phyloP scores from a whole-genome alignment of 805 yeast genomes.

The Metschnikowia hibisci region DNA sequence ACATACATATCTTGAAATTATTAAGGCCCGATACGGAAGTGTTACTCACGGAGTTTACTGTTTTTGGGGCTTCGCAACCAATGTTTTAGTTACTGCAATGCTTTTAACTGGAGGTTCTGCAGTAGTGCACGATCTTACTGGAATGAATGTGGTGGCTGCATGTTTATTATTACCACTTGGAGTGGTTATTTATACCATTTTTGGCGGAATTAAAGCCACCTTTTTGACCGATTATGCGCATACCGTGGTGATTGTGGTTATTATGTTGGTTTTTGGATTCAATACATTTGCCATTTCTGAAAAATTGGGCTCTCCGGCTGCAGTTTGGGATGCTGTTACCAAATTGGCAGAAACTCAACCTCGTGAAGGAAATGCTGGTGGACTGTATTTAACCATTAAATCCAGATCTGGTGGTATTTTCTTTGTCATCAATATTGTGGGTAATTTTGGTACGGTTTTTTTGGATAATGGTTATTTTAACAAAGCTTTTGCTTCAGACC shows the following conservation, averaged over 20 bases:
- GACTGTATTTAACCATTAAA: constrained; percentile 84
- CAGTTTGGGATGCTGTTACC: constrained; percentile 70
- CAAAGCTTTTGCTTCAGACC: constrained; percentile 82
- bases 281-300: constrained; percentile 69
- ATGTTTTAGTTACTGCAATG: constrained; percentile 90
- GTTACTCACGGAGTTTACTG: constrained; percentile 64
- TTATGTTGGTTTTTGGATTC: constrained; percentile 78
- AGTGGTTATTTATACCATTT: constrained; percentile 44
- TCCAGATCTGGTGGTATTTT: constrained; percentile 85
- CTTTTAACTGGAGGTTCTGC: constrained; percentile 88
- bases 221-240: constrained; percentile 44
- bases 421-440: constrained; percentile 80
- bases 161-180: constrained; percentile 82
- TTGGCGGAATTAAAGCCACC: constrained; percentile 46
- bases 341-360: constrained; percentile 60
- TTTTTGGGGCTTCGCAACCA: constrained; percentile 83
- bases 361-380: constrained; percentile 73
- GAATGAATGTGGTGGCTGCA: constrained; percentile 78
- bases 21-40: constrained; percentile 77
- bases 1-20: constrained; percentile 85
- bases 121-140: constrained; percentile 73
- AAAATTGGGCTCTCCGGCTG: constrained; percentile 75
- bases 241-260: constrained; percentile 60
- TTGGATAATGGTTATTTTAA: constrained; percentile 86
- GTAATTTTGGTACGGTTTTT: constrained; percentile 86